A percentile compares a stretch with the other conserved stretches of the same genome.
Conservation (phyloP, 371 early-diverging fungal genomes). For the Mucor mucedo region DNA sequence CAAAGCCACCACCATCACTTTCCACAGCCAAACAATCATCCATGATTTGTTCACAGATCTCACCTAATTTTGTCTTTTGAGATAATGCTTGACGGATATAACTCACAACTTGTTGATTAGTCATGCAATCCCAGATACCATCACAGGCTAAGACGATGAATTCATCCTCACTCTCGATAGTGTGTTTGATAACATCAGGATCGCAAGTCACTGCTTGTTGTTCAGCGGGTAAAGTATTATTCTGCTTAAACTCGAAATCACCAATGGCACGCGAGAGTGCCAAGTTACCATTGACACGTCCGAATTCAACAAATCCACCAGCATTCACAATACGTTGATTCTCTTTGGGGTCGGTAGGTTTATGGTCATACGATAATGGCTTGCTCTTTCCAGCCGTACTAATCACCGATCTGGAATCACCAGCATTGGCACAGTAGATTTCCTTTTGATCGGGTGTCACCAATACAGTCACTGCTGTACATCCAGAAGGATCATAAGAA, state of each 20-base stretch:
- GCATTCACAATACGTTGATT: conserved; percentile 83
- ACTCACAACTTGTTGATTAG: conserved; percentile 85
- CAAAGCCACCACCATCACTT: conserved; percentile 86
- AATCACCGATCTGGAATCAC: conserved; percentile 93
- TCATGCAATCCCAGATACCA: conserved; percentile 98
- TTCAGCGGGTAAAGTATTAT: conserved; percentile 72
- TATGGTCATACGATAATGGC: conserved; percentile 91
- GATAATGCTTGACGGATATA: conserved; percentile 76
- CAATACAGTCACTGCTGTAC: conserved; percentile 84
- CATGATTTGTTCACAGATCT: conserved; percentile 88
- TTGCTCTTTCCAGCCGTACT: conserved; percentile 76
- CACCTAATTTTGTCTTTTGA: conserved; percentile 56
- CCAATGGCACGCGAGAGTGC: conserved; percentile 97
- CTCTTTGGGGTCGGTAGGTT: conserved; percentile 86
- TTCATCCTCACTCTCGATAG: conserved; percentile 75
- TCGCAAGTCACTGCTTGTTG: conserved; percentile 91
- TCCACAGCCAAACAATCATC: conserved; percentile 89
- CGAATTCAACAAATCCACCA: conserved; percentile 97
- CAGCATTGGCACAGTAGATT: conserved; percentile 83
- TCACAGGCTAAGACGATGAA: conserved; percentile 97
- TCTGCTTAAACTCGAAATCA: conserved; percentile 97
- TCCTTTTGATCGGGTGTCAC: conserved; percentile 43
- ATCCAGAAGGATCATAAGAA: conserved; percentile 86
- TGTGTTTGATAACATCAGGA: conserved; percentile 80
- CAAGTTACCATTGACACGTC: conserved; percentile 96